A percentile compares a stretch with the other conserved stretches of the same genome.
Conservation (phyloP, 2,329 filamentous ascomycete genomes). For the Ophiostoma sp. region DNA sequence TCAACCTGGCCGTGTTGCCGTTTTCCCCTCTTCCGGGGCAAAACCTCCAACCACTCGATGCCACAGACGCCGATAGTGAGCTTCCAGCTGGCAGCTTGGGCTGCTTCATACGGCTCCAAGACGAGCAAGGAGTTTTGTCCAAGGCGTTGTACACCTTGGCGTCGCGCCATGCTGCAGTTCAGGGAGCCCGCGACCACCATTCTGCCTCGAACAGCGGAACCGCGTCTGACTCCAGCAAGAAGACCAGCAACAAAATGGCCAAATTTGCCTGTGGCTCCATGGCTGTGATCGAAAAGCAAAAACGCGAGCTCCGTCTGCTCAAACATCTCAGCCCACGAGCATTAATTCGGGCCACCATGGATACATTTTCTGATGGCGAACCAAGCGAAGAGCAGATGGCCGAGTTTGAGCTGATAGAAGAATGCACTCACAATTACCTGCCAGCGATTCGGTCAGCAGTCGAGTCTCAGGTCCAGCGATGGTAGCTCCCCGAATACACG, state of each 20-base stretch:
- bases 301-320: not conserved
- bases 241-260: not conserved
- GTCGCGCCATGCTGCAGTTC: not conserved
- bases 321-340: not conserved
- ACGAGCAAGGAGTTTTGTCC: not conserved
- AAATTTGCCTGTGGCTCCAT: not conserved
- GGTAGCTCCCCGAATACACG: not conserved
- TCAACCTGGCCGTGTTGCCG: slow-evolving; percentile 8
- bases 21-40: not conserved
- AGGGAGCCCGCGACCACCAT: not conserved
- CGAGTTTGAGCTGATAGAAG: not conserved
- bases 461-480: not conserved
- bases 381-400: not conserved
- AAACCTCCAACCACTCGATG: not conserved
- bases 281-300: not conserved
- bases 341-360: not conserved
- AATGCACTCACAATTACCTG: not conserved
- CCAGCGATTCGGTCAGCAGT: not conserved
- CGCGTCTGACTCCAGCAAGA: not conserved
- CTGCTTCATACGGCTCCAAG: not conserved
- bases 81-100: not conserved
- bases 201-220: not conserved
- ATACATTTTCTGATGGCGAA: not conserved
- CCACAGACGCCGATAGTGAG: not conserved
- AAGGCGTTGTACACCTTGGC: not conserved